A percentile compares a stretch with the other conserved stretches of the same genome.
These are phyloP conservation scores for Microbotryomycetes sp. DNA, from an alignment of 1,284 basidiomycete genomes.

Conservation along the genomic window DNA sequence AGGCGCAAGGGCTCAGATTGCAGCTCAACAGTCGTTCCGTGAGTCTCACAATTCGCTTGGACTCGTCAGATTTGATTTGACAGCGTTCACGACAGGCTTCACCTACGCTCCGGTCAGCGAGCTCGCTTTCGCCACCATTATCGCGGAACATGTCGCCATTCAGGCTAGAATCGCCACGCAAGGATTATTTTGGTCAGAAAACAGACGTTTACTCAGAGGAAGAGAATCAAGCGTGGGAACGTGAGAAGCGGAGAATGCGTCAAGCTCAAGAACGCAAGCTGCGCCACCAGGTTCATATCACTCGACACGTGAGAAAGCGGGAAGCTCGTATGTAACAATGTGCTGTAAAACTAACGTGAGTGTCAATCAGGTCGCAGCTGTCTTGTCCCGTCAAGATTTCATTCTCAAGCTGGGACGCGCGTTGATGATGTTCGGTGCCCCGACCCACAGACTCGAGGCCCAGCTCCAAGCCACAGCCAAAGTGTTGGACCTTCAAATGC, in stretches of 20 bases:
- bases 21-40: background rate
- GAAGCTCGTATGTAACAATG: too few species aligned
- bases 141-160: background rate
- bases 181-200: background rate
- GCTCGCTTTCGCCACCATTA: background rate
- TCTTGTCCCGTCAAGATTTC: slow-evolving; percentile 63
- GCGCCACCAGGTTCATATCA: background rate
- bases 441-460: slow-evolving; percentile 76
- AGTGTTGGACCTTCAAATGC: slow-evolving; percentile 70
- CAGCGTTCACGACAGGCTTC: background rate
- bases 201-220: background rate
- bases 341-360: too few species aligned
- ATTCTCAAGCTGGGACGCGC: slow-evolving; percentile 72
- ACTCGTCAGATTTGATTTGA: background rate
- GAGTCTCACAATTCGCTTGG: background rate
- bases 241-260: background rate
- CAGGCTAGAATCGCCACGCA: background rate
- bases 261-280: background rate
- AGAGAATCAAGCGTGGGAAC: background rate
- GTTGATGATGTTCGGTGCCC: slow-evolving; percentile 71
- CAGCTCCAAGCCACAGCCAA: slow-evolving; percentile 70
- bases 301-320: too few species aligned
- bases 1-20: background rate
- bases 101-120: background rate
- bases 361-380: too few species aligned